Percentiles rank a stretch among this genome's conserved stretches.
Evolutionary conservation across 2,329 filamentous ascomycete species (phyloP).

Genomic region (Aspergillus costaricaensis): DNA sequence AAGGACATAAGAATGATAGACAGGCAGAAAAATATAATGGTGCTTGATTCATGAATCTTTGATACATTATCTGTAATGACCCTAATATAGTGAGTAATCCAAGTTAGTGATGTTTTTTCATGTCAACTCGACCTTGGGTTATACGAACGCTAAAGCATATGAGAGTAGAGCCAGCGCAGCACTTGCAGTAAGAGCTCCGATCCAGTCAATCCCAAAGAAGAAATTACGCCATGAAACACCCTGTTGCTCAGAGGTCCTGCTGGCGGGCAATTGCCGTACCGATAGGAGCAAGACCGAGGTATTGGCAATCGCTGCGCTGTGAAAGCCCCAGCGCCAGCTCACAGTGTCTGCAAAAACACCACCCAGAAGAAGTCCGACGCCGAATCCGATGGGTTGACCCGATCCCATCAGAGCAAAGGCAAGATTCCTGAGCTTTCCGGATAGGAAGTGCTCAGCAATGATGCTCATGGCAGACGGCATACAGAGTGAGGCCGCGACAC

Average conservation of each 20-base stretch:
- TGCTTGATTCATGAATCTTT: neutral
- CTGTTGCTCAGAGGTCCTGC: neutral
- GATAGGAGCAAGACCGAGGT: neutral
- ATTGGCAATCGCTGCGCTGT: neutral
- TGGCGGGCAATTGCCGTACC: neutral
- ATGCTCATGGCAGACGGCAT: conserved; percentile 51
- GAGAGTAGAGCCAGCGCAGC: neutral
- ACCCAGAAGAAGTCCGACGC: conserved; percentile 3
- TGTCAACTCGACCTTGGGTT: neutral
- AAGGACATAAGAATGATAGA: neutral
- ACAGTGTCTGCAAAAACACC: neutral
- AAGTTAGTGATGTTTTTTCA: neutral
- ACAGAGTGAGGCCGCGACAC: conserved; percentile 47
- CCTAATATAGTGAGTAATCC: neutral
- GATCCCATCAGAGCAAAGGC: conserved; percentile 43
- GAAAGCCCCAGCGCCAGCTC: neutral
- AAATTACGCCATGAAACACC: neutral
- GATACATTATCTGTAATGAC: neutral
- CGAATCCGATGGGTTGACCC: conserved; percentile 13
- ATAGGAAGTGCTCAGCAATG: conserved; percentile 47
- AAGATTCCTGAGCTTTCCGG: conserved; percentile 49
- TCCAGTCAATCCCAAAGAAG: neutral
- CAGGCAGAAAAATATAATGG: neutral
- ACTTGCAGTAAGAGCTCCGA: neutral
- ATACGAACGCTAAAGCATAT: neutral